Evolutionary conservation across 2,329 filamentous ascomycete species (phyloP), one percentile per base, ranked within the genome.

Genomic region (Ceratocystis diversiconidia): DNA sequence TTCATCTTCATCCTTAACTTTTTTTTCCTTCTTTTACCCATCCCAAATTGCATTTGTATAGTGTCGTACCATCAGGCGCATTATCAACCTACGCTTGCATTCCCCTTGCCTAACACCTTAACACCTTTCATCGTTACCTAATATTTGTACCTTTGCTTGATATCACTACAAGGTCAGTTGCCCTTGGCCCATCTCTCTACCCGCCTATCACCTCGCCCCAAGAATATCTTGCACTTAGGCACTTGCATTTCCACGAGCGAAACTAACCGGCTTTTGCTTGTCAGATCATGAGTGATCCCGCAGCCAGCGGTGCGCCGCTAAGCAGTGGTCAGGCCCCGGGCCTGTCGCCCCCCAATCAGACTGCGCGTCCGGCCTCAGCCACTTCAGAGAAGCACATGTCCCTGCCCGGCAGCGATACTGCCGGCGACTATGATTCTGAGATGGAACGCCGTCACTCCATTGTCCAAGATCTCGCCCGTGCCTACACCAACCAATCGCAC

Each of bases 401-500:
- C 2, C 60, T 65, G 43, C 66, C 66, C 6, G 65, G 52, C 15
- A 63, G 60, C 28, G 63, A 65, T 32, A 71, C 71, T 3, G 69
- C 72, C 61, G 73, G 73, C 8, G 74, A 75, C 28, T 75, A 77
- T 7, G 74, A 72, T 60, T 73, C 74, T 12, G 80, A 82, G 72
- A 74, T 80, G 74, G 75, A 76, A 63, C 79, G 80, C 62, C 79
- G 82, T 68, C 74, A 76, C 65, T 81, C 79, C 7, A 73, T 80
- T 30, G 81, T 85, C 22, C 80, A 83, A 69, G 75, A 76, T n/a
- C 75, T 85, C 3, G 82, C 82, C 1, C 79, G 81, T 62, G 77
- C 77, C 67, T 83, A 81, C 70, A 84, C 82, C 2, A 75, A 75
- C 43, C 76, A 78, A 66, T 83, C 79, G 1, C 70, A 69, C 19